Percentiles rank a stretch among this genome's conserved stretches.
phyloP scores from a whole-genome alignment of 495 filamentous ascomycete genomes.

The Poronia punctata region DNA sequence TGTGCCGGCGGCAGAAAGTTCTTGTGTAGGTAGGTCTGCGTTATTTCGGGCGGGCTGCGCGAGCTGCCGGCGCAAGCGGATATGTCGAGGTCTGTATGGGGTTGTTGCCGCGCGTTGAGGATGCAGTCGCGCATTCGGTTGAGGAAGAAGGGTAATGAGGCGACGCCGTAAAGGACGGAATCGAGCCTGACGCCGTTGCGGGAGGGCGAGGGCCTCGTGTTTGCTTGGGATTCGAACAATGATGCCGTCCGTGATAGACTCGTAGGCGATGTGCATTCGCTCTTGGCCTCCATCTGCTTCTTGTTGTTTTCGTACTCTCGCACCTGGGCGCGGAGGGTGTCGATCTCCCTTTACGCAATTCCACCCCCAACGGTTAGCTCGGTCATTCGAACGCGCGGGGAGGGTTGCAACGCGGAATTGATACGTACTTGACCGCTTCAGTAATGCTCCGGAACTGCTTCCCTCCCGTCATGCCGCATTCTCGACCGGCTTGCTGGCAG shows the following conservation, averaged over 20 bases:
- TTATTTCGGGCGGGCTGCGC: no score
- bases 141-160: neutral
- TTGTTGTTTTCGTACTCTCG: neutral
- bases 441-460: neutral
- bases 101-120: neutral
- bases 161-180: neutral
- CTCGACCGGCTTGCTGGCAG: neutral
- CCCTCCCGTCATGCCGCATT: neutral
- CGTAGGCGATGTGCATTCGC: neutral
- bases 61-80: neutral
- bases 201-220: neutral
- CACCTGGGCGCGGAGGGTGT: neutral
- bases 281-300: neutral
- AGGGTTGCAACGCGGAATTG: neutral
- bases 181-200: neutral
- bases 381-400: neutral
- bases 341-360: neutral
- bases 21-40: neutral
- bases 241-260: neutral
- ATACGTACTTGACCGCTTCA: neutral
- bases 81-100: neutral
- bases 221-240: neutral
- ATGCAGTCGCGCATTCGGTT: neutral
- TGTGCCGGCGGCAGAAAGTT: constrained; percentile 14
- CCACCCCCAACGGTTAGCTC: no score